phyloP scores from a whole-genome alignment of 2,329 filamentous ascomycete genomes.

The Emmonsiellopsis sp. region DNA sequence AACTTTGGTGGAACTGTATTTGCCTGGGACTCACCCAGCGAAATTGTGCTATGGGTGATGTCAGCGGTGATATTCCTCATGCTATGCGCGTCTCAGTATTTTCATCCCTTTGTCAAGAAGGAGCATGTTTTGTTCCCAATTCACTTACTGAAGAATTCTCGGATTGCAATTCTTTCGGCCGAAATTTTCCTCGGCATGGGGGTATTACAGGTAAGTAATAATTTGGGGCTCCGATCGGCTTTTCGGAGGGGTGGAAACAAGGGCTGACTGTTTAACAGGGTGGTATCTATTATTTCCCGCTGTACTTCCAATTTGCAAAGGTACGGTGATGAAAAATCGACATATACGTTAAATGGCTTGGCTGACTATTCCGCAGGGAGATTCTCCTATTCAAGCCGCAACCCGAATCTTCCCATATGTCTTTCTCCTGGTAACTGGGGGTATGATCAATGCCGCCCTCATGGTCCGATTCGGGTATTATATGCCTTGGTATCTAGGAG shows the following conservation, averaged over 20 bases:
- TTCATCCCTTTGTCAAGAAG: constrained; percentile 32
- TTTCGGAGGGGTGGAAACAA: constrained; percentile 31
- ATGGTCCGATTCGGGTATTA: constrained; percentile 17
- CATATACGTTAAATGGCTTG: too few species aligned
- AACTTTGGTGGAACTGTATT: constrained; percentile 42
- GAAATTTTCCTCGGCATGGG: too few species aligned
- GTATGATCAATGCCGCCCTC: constrained; percentile 13
- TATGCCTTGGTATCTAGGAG: constrained; percentile 18
- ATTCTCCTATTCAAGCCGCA: constrained; percentile 20
- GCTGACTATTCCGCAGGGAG: constrained; percentile 22
- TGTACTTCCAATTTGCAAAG: constrained; percentile 43
- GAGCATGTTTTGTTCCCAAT: constrained; percentile 41
- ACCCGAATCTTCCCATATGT: constrained; percentile 25
- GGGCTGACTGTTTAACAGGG: constrained; percentile 26
- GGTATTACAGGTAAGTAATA: too few species aligned
- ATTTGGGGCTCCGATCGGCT: constrained; percentile 31
- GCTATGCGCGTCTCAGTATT: constrained; percentile 38
- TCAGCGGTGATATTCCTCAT: constrained; percentile 35
- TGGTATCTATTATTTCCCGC: constrained; percentile 43
- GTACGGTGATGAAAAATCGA: too few species aligned
- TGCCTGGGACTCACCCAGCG: constrained; percentile 35
- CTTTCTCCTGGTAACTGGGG: constrained; percentile 13
- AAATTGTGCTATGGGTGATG: constrained; percentile 40
- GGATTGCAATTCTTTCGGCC: too few species aligned
- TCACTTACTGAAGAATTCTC: constrained; percentile 28